Base-by-base conservation (phyloP, 805 yeast genomes). In the Wickerhamomyces xylosicus region DNA sequence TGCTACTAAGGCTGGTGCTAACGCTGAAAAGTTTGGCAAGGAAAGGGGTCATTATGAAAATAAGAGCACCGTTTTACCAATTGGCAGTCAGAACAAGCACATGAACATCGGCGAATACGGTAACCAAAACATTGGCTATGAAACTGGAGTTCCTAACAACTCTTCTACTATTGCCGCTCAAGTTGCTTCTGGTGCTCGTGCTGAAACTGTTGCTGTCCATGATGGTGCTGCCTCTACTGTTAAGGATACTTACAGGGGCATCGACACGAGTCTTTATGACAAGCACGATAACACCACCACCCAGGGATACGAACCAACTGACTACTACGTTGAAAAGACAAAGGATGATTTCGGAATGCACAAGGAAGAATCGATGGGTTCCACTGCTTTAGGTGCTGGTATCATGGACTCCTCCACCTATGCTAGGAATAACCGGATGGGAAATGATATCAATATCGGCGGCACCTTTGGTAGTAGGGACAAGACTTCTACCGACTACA, bases 41-140 rank as follows among this genome's bases (percentile, higher is more conserved):
- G 14, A 17, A 2, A 13, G 33, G n/a, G 31, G 19, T 15, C 37
- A 41, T 11, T 47, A 19, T 38, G 56, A 51, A 39, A 51, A 46
- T 34, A 52, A 52, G 47, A 43, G 46, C 25, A 50, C 53, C 29
- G 48, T 43, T 14, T 27, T 46, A 10, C 56, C 56, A 16, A 48
- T 50, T 28, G 44, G 46, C 13, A 31, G 20, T 16, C 34, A 35
- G 14, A 27, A 33, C 19, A 28, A 38, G 18, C 43, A 42, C 36
- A 18, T 34, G 14, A 37, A 37, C 11, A 16, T 18, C 11, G 52
- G 43, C 31, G 33, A 16, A 1, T 42, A 47, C 37, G 55, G 51
- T 3, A 42, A 41, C 31, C 33, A 19, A 11, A 38, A 43, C 1
- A 19, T 33, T 20, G 47, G 47, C 1, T 39, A 41, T 32, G 40